Conservation (phyloP, 495 filamentous ascomycete genomes). For the Penicillium waksmanii region DNA sequence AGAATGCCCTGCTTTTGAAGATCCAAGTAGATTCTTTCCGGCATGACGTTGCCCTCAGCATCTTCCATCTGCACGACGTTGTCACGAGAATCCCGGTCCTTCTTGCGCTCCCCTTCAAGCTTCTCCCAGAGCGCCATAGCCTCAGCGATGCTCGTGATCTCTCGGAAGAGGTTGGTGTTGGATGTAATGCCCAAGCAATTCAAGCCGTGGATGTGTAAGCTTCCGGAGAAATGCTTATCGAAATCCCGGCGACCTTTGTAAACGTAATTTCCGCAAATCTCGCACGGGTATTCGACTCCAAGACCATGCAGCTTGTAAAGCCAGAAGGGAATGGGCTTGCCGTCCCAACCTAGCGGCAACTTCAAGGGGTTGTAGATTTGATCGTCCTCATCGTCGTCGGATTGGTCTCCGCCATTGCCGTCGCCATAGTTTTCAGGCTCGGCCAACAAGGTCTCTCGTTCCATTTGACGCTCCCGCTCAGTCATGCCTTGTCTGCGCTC, state of each 20-base stretch:
- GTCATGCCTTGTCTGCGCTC: conserved; percentile 96
- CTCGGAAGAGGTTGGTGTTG: conserved; percentile 87
- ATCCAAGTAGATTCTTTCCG: conserved; percentile 94
- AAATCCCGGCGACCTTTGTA: conserved; percentile 96
- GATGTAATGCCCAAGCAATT: conserved; percentile 88
- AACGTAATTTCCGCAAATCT: conserved; percentile 96
- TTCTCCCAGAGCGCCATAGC: conserved; percentile 91
- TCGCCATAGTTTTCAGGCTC: conserved; percentile 53
- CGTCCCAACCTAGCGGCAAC: conserved; percentile 93
- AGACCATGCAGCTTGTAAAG: conserved; percentile 96
- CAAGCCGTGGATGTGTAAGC: conserved; percentile 86
- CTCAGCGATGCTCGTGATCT: conserved; percentile 90
- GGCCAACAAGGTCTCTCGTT: conserved; percentile 83
- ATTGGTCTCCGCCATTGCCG: conserved; percentile 60
- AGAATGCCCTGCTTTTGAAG: conserved; percentile 61
- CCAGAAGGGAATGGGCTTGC: conserved; percentile 98
- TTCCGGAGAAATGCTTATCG: conserved; percentile 97
- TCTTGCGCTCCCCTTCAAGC: conserved; percentile 83
- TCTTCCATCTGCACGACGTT: conserved; percentile 98
- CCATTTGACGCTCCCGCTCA: conserved; percentile 88
- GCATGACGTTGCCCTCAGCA: conserved; percentile 96
- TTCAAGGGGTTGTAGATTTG: conserved; percentile 95
- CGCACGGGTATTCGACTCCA: conserved; percentile 92
- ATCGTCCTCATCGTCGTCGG: conserved; percentile 75
- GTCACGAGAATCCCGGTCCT: conserved; percentile 71